A percentile compares a stretch with the other conserved stretches of the same genome.
phyloP scores from a whole-genome alignment of 495 filamentous ascomycete genomes.

The Entonaema liquescens region DNA sequence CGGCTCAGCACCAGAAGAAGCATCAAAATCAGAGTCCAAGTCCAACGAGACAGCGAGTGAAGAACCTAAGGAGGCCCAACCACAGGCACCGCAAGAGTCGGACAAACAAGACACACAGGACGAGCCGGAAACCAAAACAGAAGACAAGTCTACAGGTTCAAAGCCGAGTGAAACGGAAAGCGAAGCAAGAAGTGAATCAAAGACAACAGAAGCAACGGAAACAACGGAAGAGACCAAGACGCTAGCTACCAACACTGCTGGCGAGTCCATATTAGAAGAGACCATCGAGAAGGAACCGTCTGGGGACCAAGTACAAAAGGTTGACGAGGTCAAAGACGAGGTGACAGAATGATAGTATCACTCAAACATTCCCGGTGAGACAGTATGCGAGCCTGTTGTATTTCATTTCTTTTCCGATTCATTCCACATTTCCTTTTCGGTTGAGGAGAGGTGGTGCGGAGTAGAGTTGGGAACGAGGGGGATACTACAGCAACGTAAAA shows the following conservation, averaged over 20 bases:
- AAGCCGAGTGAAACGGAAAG: constrained; percentile 15
- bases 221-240: constrained; percentile 46
- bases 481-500: constrained; percentile 19
- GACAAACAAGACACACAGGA: constrained; percentile 43
- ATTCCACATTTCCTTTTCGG: constrained; percentile 32
- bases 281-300: constrained; percentile 48
- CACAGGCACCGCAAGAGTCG: constrained; percentile 41
- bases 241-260: constrained; percentile 65
- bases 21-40: constrained; percentile 26
- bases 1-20: constrained; percentile 39
- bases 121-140: constrained; percentile 34
- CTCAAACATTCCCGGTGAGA: not conserved
- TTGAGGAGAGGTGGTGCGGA: constrained; percentile 29
- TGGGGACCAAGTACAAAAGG: constrained; percentile 47
- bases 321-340: constrained; percentile 44
- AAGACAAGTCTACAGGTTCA: constrained; percentile 15
- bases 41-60: constrained; percentile 26
- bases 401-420: constrained; percentile 35
- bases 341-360: constrained; percentile 30
- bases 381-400: constrained; percentile 16
- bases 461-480: constrained; percentile 12
- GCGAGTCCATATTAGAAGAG: constrained; percentile 59
- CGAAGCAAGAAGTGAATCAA: constrained; percentile 10
- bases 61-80: constrained; percentile 45
- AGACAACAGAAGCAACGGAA: constrained; percentile 19